Conservation (phyloP, 139 green algal genomes). For the Chlorokybus atmophyticus region DNA sequence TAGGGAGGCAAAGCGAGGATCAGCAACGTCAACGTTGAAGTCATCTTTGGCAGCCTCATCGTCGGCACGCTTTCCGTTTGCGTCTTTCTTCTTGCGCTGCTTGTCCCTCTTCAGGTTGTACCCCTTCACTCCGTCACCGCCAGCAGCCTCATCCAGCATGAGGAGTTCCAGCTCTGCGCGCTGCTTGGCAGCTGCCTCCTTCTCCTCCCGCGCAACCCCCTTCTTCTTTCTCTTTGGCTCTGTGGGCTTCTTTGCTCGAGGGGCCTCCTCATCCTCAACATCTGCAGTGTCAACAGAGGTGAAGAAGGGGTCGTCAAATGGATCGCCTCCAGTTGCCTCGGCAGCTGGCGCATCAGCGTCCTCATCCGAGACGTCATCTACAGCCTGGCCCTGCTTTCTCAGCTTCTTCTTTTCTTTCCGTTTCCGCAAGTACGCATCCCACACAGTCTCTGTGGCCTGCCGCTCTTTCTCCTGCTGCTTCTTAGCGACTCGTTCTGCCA, state of each 20-base stretch:
- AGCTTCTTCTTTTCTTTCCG: conserved; percentile 19
- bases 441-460: conserved; percentile 58
- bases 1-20: conserved; percentile 62
- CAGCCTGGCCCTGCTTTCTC: conserved; percentile 21
- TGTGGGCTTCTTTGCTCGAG: conserved; percentile 4
- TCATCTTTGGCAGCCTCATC: conserved; percentile 13
- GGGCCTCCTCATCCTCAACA: conserved; percentile 1
- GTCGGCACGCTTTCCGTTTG: conserved; percentile 3
- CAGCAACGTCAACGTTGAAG: conserved; percentile 36
- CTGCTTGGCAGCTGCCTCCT: conserved; percentile 15
- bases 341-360: conserved; percentile 14
- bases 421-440: conserved; percentile 53
- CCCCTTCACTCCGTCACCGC: conserved; percentile 26
- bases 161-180: conserved; percentile 82
- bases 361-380: conserved; percentile 18
- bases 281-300: not conserved
- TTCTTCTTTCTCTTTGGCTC: conserved; percentile 18
- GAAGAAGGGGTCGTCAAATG: conserved; percentile 29
- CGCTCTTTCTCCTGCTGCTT: conserved; percentile 41
- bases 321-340: conserved; percentile 10
- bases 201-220: conserved; percentile 6
- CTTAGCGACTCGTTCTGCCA: conserved; percentile 54
- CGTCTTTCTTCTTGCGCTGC: conserved; percentile 18
- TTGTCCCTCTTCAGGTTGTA: not conserved
- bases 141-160: conserved; percentile 67